A percentile compares a stretch with the other conserved stretches of the same genome.
Evolutionary conservation across 805 yeast genomes (phyloP).

Genomic region (Starmerella stellata): DNA sequence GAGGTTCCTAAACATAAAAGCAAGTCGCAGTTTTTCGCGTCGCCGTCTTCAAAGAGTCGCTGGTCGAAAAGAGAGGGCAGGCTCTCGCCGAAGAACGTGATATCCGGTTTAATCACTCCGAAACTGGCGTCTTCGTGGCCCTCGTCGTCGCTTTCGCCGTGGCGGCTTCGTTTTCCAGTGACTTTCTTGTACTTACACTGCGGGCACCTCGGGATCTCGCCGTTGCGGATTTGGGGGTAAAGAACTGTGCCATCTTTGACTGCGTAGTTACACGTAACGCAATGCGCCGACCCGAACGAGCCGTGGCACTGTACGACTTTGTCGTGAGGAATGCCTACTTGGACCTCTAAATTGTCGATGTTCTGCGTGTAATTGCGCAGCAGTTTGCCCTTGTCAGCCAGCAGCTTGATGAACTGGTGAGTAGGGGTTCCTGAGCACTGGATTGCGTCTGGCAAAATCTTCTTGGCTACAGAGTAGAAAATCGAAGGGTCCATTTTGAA

Average conservation of each 20-base stretch:
- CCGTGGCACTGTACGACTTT: conserved; percentile 82
- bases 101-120: conserved; percentile 87
- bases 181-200: conserved; percentile 27
- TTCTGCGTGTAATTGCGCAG: conserved; percentile 79
- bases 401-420: conserved; percentile 56
- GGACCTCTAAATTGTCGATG: conserved; percentile 70
- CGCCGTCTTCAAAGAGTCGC: conserved; percentile 29
- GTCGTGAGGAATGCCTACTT: conserved; percentile 52
- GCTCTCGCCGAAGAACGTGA: conserved; percentile 78
- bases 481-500: conserved; percentile 61
- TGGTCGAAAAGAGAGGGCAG: conserved; percentile 55
- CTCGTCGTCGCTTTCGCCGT: conserved; percentile 25
- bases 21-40: conserved; percentile 53
- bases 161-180: conserved; percentile 2
- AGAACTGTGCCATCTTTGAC: conserved; percentile 45
- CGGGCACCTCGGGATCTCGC: conserved; percentile 57
- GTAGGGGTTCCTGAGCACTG: conserved; percentile 40
- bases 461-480: conserved; percentile 71
- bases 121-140: conserved; percentile 25
- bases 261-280: conserved; percentile 53
- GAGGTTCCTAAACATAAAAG: conserved; percentile 80
- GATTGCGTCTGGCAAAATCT: conserved; percentile 56
- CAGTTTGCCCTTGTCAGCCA: conserved; percentile 60
- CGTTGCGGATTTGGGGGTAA: conserved; percentile 38
- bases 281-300: conserved; percentile 73